These are phyloP conservation scores for Citropsis articulata DNA, from an alignment of 345 rosid species.

Conservation along the genomic window DNA sequence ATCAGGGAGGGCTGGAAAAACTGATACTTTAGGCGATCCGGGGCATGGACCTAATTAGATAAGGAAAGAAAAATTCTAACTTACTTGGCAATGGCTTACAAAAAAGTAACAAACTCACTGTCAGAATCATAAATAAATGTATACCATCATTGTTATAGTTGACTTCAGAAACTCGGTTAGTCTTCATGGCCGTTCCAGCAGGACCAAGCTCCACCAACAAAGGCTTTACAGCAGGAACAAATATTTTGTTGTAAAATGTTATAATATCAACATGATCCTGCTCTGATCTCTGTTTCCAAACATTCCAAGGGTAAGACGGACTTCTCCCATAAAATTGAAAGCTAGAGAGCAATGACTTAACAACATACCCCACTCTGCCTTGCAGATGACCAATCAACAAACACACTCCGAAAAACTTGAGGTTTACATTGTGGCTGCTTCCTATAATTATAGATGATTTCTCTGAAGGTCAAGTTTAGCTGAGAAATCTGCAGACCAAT, in stretches of 20 bases:
- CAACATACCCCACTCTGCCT: slow-evolving; percentile 61
- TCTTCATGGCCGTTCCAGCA: slow-evolving; percentile 39
- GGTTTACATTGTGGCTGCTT: slow-evolving; percentile 98
- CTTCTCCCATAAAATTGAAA: slow-evolving; percentile 7
- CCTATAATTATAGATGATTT: slow-evolving; percentile 77
- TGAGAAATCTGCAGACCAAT: slow-evolving; percentile 74
- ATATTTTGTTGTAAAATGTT: slow-evolving; percentile 87
- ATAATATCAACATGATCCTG: slow-evolving; percentile 91
- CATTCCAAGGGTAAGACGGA: slow-evolving; percentile 25
- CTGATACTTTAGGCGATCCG: slow-evolving; percentile 78
- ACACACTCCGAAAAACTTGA: slow-evolving; percentile 80
- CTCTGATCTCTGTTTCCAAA: slow-evolving; percentile 62
- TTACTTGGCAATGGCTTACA: slow-evolving; percentile 14
- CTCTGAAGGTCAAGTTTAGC: slow-evolving; percentile 71
- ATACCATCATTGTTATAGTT: slow-evolving; percentile 60
- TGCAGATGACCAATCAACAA: slow-evolving; percentile 65
- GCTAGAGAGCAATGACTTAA: background rate
- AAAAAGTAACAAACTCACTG: background rate
- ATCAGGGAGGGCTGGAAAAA: slow-evolving; percentile 89
- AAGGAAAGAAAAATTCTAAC: slow-evolving; percentile 17
- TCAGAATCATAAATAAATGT: background rate
- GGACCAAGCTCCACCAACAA: slow-evolving; percentile 82
- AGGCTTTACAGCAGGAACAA: slow-evolving; percentile 80
- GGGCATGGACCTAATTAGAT: slow-evolving; percentile 66
- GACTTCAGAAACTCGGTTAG: slow-evolving; percentile 44